These are phyloP conservation scores for Aspergillus asperescens DNA, from an alignment of 495 filamentous ascomycete species.

Conservation along the genomic window DNA sequence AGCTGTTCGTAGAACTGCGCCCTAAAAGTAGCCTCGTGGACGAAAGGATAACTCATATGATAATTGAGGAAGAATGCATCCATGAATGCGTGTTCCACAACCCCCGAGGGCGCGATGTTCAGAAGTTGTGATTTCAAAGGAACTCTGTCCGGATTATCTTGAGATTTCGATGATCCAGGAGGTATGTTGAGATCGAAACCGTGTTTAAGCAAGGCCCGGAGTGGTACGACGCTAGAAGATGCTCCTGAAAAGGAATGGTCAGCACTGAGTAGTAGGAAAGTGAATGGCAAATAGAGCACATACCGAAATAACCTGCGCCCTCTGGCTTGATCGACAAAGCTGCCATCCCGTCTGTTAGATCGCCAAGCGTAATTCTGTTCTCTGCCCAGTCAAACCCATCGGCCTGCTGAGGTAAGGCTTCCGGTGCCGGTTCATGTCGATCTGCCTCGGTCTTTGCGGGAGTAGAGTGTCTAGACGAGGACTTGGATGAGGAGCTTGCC, in stretches of 20 bases:
- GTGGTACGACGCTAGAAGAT: slow-evolving; percentile 44
- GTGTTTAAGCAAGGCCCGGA: slow-evolving; percentile 42
- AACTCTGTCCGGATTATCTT: slow-evolving; percentile 22
- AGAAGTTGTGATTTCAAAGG: slow-evolving; percentile 40
- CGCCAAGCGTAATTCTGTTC: slow-evolving; percentile 39
- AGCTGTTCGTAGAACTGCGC: slow-evolving; percentile 51
- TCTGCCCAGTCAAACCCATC: slow-evolving; percentile 52
- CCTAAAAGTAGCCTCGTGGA: slow-evolving; percentile 51
- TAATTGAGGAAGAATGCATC: slow-evolving; percentile 51
- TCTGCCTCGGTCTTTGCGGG: slow-evolving; percentile 35
- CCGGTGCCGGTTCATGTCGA: slow-evolving; percentile 36
- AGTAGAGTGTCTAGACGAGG: slow-evolving; percentile 38
- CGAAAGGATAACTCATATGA: slow-evolving; percentile 50
- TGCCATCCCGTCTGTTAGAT: slow-evolving; percentile 50
- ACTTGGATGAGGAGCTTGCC: slow-evolving; percentile 32
- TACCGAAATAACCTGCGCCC: slow-evolving; percentile 49
- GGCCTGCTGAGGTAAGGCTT: slow-evolving; percentile 45
- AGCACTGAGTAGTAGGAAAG: slow-evolving; percentile 6
- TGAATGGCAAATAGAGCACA: slow-evolving; percentile 6
- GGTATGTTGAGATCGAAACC: slow-evolving; percentile 45
- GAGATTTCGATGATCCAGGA: slow-evolving; percentile 25
- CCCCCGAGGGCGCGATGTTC: slow-evolving; percentile 38
- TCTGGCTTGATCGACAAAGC: slow-evolving; percentile 47
- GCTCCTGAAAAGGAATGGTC: slow-evolving; percentile 24
- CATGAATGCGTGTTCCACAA: slow-evolving; percentile 45